A percentile compares a stretch with the other conserved stretches of the same genome.
Conservation (phyloP, 2,329 filamentous ascomycete species). For the Xylaria sp. region DNA sequence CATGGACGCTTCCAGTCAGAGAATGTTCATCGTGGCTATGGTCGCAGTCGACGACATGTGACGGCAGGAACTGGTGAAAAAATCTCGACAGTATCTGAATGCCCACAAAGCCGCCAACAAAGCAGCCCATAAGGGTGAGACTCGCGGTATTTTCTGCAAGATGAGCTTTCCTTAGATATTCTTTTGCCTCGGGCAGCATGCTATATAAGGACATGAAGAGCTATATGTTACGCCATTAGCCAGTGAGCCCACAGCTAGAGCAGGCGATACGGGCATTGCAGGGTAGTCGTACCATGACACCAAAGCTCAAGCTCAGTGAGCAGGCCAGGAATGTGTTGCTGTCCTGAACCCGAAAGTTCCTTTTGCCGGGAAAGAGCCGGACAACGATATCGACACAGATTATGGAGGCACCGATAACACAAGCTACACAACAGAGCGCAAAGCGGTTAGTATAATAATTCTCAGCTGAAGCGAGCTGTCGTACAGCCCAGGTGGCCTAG, state of each 20-base stretch:
- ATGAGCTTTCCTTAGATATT: slow-evolving; percentile 77
- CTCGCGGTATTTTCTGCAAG: slow-evolving; percentile 74
- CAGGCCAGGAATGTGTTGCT: slow-evolving; percentile 88
- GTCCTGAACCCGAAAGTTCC: slow-evolving; percentile 86
- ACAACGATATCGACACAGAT: slow-evolving; percentile 88
- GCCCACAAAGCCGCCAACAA: slow-evolving; percentile 77
- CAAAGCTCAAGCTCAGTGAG: slow-evolving; percentile 91
- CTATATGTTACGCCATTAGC: slow-evolving; percentile 56
- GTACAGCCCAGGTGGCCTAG: slow-evolving; percentile 26
- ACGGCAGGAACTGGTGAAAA: slow-evolving; percentile 78
- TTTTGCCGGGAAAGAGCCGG: slow-evolving; percentile 76
- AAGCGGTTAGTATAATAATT: slow-evolving; percentile 33
- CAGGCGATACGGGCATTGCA: background rate
- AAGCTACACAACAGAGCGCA: slow-evolving; percentile 55
- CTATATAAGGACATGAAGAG: slow-evolving; percentile 91
- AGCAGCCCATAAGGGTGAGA: slow-evolving; percentile 75
- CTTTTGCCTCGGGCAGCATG: slow-evolving; percentile 89
- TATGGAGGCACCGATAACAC: slow-evolving; percentile 80
- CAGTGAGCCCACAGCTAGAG: background rate
- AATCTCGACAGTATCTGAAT: slow-evolving; percentile 79
- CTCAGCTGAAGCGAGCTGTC: background rate
- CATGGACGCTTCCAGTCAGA: slow-evolving; percentile 45
- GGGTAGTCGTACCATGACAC: slow-evolving; percentile 81
- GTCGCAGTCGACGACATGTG: slow-evolving; percentile 83
- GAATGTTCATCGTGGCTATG: slow-evolving; percentile 73